These are phyloP conservation scores for Erysimum cheiranthoides DNA, from an alignment of 345 rosid species.

Conservation along the genomic window DNA sequence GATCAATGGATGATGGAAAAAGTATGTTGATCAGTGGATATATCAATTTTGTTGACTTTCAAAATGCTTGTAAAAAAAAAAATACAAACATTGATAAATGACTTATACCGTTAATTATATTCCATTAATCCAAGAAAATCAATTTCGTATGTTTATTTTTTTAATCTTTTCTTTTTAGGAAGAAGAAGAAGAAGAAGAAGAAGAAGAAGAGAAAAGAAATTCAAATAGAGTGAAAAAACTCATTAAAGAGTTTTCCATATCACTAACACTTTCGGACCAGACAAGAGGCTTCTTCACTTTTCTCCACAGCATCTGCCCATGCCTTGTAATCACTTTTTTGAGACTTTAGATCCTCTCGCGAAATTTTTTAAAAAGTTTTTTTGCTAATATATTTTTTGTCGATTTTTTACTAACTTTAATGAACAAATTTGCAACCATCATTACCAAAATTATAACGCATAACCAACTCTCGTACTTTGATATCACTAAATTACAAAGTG, in stretches of 20 bases:
- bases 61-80: neutral
- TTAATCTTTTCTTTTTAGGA: neutral
- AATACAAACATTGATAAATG: neutral
- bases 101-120: neutral
- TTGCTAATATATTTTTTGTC: neutral
- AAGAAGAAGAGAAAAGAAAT: neutral
- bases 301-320: conserved; percentile 45
- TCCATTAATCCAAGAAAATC: neutral
- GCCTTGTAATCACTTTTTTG: conserved; percentile 42
- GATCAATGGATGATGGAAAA: neutral
- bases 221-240: conserved; percentile 24
- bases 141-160: neutral
- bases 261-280: conserved; percentile 42
- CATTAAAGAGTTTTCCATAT: conserved; percentile 42
- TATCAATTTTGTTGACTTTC: neutral
- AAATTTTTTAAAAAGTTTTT: neutral
- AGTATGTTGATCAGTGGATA: neutral
- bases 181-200: no score
- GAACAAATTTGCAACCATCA: neutral
- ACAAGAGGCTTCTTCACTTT: conserved; percentile 43
- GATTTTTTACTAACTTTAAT: neutral
- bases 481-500: conserved; percentile 29
- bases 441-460: neutral
- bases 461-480: neutral
- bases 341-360: conserved; percentile 30